Conservation (phyloP, 306 rosid species). For the Macrotyloma uniflorum region DNA sequence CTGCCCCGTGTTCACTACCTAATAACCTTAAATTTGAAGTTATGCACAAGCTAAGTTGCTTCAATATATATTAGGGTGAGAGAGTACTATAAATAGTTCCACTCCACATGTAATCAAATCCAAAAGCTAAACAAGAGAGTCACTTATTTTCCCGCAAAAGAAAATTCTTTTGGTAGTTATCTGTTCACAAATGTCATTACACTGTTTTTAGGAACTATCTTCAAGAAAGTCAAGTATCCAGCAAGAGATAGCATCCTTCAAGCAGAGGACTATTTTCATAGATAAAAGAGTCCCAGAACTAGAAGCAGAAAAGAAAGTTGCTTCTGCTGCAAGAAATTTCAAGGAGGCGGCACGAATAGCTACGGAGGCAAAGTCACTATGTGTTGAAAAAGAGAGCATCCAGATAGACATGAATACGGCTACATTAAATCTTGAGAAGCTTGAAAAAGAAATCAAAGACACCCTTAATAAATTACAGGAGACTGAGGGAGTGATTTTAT, state of each 20-base stretch:
- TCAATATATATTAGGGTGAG: constrained; percentile 19
- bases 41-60: constrained; percentile 26
- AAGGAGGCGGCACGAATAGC: constrained; percentile 89
- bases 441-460: constrained; percentile 64
- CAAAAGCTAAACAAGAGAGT: not conserved
- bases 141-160: constrained; percentile 5
- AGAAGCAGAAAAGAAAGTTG: constrained; percentile 85
- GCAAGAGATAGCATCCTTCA: constrained; percentile 69
- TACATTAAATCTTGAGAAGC: constrained; percentile 59
- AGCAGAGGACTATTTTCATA: constrained; percentile 70
- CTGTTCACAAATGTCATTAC: constrained; percentile 40
- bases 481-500: constrained; percentile 60
- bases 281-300: constrained; percentile 86
- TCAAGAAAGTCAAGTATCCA: constrained; percentile 77
- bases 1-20: not conserved
- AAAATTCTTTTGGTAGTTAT: constrained; percentile 15
- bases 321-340: constrained; percentile 79
- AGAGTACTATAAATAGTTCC: constrained; percentile 22
- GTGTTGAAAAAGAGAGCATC: constrained; percentile 62
- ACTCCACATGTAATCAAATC: not conserved
- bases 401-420: constrained; percentile 56
- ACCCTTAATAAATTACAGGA: constrained; percentile 64
- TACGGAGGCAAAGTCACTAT: constrained; percentile 69
- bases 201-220: constrained; percentile 67
- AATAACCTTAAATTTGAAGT: constrained; percentile 25